Base-by-base conservation (phyloP, 2,329 filamentous ascomycete genomes). In the Uncinocarpus reesii region DNA sequence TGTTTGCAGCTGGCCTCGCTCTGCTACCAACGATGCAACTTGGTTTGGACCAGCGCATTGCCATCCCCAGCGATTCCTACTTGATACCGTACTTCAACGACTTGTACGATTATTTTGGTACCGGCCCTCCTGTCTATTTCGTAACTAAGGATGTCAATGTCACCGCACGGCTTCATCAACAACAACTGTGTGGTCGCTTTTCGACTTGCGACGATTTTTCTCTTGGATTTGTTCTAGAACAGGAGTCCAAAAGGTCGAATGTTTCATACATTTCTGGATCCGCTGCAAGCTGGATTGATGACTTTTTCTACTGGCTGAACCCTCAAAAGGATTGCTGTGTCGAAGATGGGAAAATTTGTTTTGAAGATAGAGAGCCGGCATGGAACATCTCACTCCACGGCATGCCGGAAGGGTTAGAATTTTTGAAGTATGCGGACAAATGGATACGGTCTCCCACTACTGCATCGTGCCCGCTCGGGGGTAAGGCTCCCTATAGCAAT, bases 1-100 rank as follows among this genome's bases (percentile, higher is more conserved):
- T 96, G 13, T 89, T 98, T 58, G 84, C 90, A 0, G 85, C 85
- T 16, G 87, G 83, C 8, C 66, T 98, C 20, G 87, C 89, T 1
- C 71, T 98, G 26, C 76, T 96, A 13, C 93, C 92, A 0, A 78
- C 83, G 54, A 80, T 98, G 15, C 70, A 90, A 57, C 78, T 98
- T 35, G 92, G 92, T 0, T 74, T 98, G 23, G 92, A 98, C 60
- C 92, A 98, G 68, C 81, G 92, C 15, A 90, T 95, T 47, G 92
- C 92, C 8, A 84, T 98, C 50, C 92, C 92, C 0, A 86, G 85
- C 55, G 89, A 86, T 59, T 96, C 90, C 1, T 98, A 98, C 63
- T 73, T 98, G 43, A 95, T 98, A 53, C 80, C 84, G 7, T 98
- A 95, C 66, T 98, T 98, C 68, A 88, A 96, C 60, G 92, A 98